A percentile compares a stretch with the other conserved stretches of the same genome.
Evolutionary conservation across 2,329 filamentous ascomycete species (phyloP).

Genomic region (Diaporthe citrichinensis): DNA sequence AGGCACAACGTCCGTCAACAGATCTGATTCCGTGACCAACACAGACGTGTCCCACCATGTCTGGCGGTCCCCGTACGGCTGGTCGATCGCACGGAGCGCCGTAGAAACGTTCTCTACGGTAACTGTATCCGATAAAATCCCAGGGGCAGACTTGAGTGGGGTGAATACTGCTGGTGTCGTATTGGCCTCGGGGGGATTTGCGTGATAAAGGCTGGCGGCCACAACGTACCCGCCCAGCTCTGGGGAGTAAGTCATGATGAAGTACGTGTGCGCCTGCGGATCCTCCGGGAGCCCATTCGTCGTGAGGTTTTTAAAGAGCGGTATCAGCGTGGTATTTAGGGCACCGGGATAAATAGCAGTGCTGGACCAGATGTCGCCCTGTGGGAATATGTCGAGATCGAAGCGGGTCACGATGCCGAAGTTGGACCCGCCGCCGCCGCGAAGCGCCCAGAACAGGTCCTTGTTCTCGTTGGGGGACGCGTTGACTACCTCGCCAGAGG

Average conservation of each 20-base stretch:
- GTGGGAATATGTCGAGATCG: constrained; percentile 48
- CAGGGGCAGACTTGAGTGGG: background rate
- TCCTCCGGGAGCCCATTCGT: constrained; percentile 13
- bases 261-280: constrained; percentile 16
- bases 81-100: constrained; percentile 45
- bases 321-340: constrained; percentile 43
- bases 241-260: constrained; percentile 8
- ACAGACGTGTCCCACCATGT: constrained; percentile 51
- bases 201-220: constrained; percentile 1
- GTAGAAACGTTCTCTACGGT: constrained; percentile 47
- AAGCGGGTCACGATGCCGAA: constrained; percentile 55
- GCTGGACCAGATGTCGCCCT: constrained; percentile 21
- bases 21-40: constrained; percentile 42
- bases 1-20: constrained; percentile 46
- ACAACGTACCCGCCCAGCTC: background rate
- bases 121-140: constrained; percentile 42
- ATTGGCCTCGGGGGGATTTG: background rate
- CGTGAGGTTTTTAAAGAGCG: background rate
- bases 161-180: background rate
- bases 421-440: constrained; percentile 60
- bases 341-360: constrained; percentile 7
- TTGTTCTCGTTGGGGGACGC: constrained; percentile 53
- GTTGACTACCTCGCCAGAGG: constrained; percentile 59
- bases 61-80: constrained; percentile 47
- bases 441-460: constrained; percentile 62